Base-by-base conservation (phyloP, 2,329 filamentous ascomycete species). In the Sporothrix luriei region DNA sequence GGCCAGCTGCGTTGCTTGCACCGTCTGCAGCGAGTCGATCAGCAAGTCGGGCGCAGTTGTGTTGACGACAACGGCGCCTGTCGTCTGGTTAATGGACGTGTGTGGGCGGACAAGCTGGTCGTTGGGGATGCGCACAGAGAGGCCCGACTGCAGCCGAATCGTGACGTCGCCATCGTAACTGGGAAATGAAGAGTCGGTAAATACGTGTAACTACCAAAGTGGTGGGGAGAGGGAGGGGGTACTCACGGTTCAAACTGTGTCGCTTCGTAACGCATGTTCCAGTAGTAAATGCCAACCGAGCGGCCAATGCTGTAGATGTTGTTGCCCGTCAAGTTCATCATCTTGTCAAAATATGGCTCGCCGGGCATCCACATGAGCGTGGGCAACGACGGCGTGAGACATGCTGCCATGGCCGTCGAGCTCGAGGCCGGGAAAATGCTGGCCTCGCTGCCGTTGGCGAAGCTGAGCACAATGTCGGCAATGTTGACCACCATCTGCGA, bases 381-480 rank as follows among this genome's bases (percentile, higher is more conserved):
- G 1, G 75, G 72, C n/a, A 69, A 68, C 54, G 69, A 70, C 2
- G 75, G 75, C 7, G 61, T 59, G 14, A 76, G 70, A 69, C 75
- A 76, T 7, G 73, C 73, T 0, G 40, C 24, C 2, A 76, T 69
- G 16, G 72, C 61, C 1, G 61, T 61, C 19, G 71, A 61, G 7
- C 57, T 24, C 3, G 68, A 49, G 0, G 11, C 16, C 10, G 71
- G 54, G 16, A 76, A 75, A 29, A 79, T 74, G 69, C 77, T 78
- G 43, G 68, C 70, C 24, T 78, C 72, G 54, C 75, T 78, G 29
- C 77, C 76, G 71, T 78, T 78, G 3, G 75, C 73, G 71, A 76
- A 78, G 71, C 78, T 76, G 70, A 78, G 73, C n/a, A 73, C 68
- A 14, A 79, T 75, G 69, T 78, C 76, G 33, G 72, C 69, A 38